Base-by-base conservation (phyloP, 495 filamentous ascomycete genomes). In the Penicillium atrosanguineum region DNA sequence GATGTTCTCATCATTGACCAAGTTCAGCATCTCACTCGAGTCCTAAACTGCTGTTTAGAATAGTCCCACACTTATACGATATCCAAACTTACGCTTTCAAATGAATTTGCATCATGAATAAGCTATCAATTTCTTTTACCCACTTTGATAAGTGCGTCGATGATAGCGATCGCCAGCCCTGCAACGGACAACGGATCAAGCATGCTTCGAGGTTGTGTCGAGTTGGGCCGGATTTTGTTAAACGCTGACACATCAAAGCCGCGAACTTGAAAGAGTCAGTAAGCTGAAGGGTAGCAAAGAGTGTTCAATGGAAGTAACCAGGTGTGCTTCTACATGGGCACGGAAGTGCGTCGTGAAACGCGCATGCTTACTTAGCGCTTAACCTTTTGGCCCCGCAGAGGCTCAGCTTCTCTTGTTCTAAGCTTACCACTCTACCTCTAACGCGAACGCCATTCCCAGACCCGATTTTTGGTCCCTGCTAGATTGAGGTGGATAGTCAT, bases 1-100 rank as follows among this genome's bases (percentile, higher is more conserved):
- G 46, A 48, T n/a, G 28, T 48, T 48, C 46, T 48, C 46, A 34
- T 48, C 46, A 12, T 48, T 48, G 20, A 48, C 46, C 1, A 48
- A 34, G 12, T 48, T 38, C 20, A 9, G 34, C 19, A 48, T 18
- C 37, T 48, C 46, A 19, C 37, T 39, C 31, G 46, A 48, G 20
- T 48, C 46, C 46, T 48, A 16, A 12, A 5, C 14, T 11, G 11
- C 9, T 19, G 15, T 48, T 1, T 23, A 34, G 18, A 5, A n/a
- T 7, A 12, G 14, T n/a, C n/a, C 7, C 6, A 4, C 23, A n/a
- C 11, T 15, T 7, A 39, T 34, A 20, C 1, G 23, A 8, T 12
- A 7, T 21, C 7, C 19, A 8, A 19, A 48, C 29, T 39, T 14
- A 48, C 46, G 11, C 46, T 48, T 15, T 48, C 46, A 7, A 48